Evolutionary conservation across 768 basidiomycete species (phyloP).

Genomic region (Ephemerocybe angulata): DNA sequence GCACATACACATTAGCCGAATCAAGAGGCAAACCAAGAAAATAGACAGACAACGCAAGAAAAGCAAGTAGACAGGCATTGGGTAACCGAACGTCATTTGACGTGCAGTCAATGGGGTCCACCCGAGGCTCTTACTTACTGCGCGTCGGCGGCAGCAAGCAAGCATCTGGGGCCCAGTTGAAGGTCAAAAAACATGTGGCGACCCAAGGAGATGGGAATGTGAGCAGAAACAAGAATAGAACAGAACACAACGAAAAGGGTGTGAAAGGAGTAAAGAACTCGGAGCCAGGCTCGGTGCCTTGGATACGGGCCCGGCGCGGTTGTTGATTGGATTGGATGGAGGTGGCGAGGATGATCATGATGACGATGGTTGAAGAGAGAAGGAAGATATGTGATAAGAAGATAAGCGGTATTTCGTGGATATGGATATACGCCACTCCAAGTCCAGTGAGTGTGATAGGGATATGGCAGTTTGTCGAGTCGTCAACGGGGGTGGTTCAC

Average conservation of each 20-base stretch:
- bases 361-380: not conserved
- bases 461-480: no score
- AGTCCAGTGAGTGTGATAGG: no score
- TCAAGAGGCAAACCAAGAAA: not conserved
- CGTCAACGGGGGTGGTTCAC: no score
- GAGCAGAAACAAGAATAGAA: no score
- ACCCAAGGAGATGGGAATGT: no score
- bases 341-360: not conserved
- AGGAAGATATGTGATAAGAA: not conserved
- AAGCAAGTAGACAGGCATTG: not conserved
- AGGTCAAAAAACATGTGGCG: conserved; percentile 38
- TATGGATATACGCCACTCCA: no score
- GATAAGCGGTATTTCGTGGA: no score
- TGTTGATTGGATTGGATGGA: not conserved
- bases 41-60: not conserved
- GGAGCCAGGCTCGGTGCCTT: no score
- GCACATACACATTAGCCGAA: not conserved
- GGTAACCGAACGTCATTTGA: conserved; percentile 13
- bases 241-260: no score
- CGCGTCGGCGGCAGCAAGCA: no score
- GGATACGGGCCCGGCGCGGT: no score
- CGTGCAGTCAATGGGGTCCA: conserved; percentile 11
- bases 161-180: conserved; percentile 28
- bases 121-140: not conserved
- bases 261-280: no score